Evolutionary conservation across 1,284 basidiomycete species (phyloP).

Genomic region (Ganoderma sinense): DNA sequence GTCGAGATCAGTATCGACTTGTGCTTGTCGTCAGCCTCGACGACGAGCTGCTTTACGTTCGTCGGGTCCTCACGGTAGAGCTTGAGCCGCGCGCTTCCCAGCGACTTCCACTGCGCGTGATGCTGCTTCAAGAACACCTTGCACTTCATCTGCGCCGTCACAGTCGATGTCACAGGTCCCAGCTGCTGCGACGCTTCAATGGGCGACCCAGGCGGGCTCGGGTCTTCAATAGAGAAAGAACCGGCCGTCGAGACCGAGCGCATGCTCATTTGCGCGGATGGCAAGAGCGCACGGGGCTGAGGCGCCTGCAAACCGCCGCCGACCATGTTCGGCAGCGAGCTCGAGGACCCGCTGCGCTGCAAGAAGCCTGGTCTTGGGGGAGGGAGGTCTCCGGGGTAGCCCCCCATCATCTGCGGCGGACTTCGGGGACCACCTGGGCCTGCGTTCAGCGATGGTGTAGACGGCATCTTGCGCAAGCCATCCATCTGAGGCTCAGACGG

Average conservation of each 20-base stretch:
- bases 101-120: constrained; percentile 96
- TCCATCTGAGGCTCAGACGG: constrained; percentile 48
- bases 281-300: constrained; percentile 63
- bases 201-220: constrained; percentile 83
- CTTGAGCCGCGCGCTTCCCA: constrained; percentile 90
- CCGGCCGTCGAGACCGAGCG: constrained; percentile 58
- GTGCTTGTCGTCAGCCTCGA: constrained; percentile 85
- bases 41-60: constrained; percentile 95
- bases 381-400: constrained; percentile 41
- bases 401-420: constrained; percentile 50
- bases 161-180: constrained; percentile 76
- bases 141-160: constrained; percentile 97
- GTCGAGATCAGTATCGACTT: constrained; percentile 90
- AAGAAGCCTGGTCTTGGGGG: constrained; percentile 42
- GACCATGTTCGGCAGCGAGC: constrained; percentile 42
- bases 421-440: background rate
- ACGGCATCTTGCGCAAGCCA: constrained; percentile 63
- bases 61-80: constrained; percentile 86
- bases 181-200: constrained; percentile 57
- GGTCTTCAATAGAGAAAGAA: constrained; percentile 61
- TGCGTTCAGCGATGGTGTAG: constrained; percentile 59
- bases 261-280: constrained; percentile 64
- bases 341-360: constrained; percentile 40
- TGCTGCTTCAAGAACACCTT: constrained; percentile 97
- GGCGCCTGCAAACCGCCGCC: constrained; percentile 49